Evolutionary conservation across 371 early-diverging fungal genomes (phyloP).

Genomic region (Apophysomyces variabilis): DNA sequence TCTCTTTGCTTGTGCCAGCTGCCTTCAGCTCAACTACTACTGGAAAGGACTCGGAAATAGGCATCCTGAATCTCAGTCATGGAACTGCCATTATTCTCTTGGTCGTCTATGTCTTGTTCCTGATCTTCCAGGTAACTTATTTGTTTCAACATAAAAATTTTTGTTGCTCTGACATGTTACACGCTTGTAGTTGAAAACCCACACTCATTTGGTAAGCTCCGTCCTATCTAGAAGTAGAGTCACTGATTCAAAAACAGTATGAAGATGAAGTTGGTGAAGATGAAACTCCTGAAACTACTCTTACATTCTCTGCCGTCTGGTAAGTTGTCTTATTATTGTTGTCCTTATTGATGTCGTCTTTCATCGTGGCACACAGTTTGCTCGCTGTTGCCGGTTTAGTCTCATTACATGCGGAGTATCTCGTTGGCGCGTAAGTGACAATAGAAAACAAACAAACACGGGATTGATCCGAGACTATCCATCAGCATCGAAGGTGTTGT

Average conservation of each 20-base stretch:
- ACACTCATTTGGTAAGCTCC: slow-evolving; percentile 59
- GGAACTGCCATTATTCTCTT: slow-evolving; percentile 78
- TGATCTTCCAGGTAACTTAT: slow-evolving; percentile 70
- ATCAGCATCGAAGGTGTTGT: slow-evolving; percentile 79
- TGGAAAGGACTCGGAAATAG: slow-evolving; percentile 29
- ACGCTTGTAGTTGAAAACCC: slow-evolving; percentile 61
- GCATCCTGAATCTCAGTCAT: slow-evolving; percentile 69
- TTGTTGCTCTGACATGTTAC: slow-evolving; percentile 25
- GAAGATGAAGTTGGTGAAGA: slow-evolving; percentile 53
- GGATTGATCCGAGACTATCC: not conserved
- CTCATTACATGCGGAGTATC: slow-evolving; percentile 79
- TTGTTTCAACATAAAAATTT: not conserved
- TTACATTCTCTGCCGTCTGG: slow-evolving; percentile 41
- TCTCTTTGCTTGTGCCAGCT: slow-evolving; percentile 84
- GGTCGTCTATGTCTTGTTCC: slow-evolving; percentile 71
- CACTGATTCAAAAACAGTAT: slow-evolving; percentile 22
- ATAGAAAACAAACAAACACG: not conserved
- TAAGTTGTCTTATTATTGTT: slow-evolving; percentile 17
- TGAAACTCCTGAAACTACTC: slow-evolving; percentile 53
- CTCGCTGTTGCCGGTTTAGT: slow-evolving; percentile 63
- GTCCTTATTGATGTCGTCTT: not conserved
- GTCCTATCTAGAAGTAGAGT: not conserved
- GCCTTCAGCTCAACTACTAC: slow-evolving; percentile 63
- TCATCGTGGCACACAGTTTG: slow-evolving; percentile 32
- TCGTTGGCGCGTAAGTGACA: slow-evolving; percentile 67